These are phyloP conservation scores for Diaporthe aspalathi DNA, from an alignment of 2,329 filamentous ascomycete genomes.

Conservation along the genomic window DNA sequence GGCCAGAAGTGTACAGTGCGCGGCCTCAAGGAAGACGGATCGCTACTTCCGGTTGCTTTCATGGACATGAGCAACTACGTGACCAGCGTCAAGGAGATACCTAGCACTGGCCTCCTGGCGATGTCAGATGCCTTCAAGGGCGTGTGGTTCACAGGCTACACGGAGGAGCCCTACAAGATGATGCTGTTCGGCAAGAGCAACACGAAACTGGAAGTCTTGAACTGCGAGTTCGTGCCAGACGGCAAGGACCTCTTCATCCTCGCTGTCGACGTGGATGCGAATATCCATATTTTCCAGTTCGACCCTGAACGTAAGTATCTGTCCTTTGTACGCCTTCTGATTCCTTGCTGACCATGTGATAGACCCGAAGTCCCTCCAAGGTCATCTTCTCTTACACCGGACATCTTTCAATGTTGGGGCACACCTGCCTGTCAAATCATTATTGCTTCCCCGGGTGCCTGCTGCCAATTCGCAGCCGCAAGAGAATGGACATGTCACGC, in stretches of 20 bases:
- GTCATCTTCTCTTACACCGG: slow-evolving; percentile 85
- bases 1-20: slow-evolving; percentile 98
- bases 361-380: slow-evolving; percentile 95
- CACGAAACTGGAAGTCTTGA: slow-evolving; percentile 80
- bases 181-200: slow-evolving; percentile 90
- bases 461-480: slow-evolving; percentile 48
- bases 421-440: slow-evolving; percentile 79
- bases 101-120: slow-evolving; percentile 84
- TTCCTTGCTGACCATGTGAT: slow-evolving; percentile 43
- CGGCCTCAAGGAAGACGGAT: slow-evolving; percentile 94
- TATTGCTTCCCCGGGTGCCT: slow-evolving; percentile 76
- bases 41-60: slow-evolving; percentile 92
- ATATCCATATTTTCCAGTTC: slow-evolving; percentile 90
- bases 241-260: slow-evolving; percentile 85
- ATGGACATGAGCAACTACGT: slow-evolving; percentile 98
- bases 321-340: slow-evolving; percentile 4
- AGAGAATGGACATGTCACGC: slow-evolving; percentile 44
- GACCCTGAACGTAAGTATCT: slow-evolving; percentile 85
- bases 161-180: slow-evolving; percentile 96
- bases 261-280: slow-evolving; percentile 84
- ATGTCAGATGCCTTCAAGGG: slow-evolving; percentile 94
- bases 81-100: slow-evolving; percentile 84
- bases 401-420: slow-evolving; percentile 88
- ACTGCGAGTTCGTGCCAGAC: slow-evolving; percentile 89
- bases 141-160: slow-evolving; percentile 95